phyloP scores from a whole-genome alignment of 352 stramenopile genomes.

The Phytophthora brassicae region DNA sequence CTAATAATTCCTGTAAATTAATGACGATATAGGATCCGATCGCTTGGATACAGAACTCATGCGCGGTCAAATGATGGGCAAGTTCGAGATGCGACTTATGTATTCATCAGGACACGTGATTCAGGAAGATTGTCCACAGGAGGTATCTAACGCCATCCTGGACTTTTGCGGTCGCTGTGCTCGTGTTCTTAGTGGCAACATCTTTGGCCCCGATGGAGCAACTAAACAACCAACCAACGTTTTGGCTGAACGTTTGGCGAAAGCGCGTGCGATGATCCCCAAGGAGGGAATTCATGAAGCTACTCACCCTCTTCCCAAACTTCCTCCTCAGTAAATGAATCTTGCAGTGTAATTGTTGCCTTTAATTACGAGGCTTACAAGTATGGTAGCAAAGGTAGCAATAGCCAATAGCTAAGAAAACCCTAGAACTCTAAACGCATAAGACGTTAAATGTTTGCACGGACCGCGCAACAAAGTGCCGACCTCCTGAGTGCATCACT shows the following conservation, averaged over 20 bases:
- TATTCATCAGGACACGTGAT: conserved; percentile 89
- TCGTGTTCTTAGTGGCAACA: conserved; percentile 35
- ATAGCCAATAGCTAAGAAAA: not conserved
- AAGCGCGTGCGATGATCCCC: conserved; percentile 64
- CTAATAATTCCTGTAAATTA: not conserved
- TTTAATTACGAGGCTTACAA: conserved; percentile 20
- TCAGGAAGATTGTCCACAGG: conserved; percentile 84
- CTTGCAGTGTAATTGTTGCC: conserved; percentile 27
- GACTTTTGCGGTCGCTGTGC: conserved; percentile 67
- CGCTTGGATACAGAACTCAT: conserved; percentile 87
- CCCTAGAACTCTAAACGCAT: conserved; percentile 31
- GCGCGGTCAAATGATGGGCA: conserved; percentile 90
- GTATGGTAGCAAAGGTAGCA: conserved; percentile 19
- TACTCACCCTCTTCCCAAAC: conserved; percentile 10
- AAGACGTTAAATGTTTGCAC: conserved; percentile 38
- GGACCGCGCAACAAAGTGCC: conserved; percentile 52
- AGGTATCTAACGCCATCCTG: conserved; percentile 63
- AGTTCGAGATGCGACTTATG: conserved; percentile 87
- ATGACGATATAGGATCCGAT: conserved; percentile 50
- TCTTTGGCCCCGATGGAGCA: conserved; percentile 35
- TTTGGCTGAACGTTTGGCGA: conserved; percentile 55
- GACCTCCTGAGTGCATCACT: conserved; percentile 30
- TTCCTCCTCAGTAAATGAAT: conserved; percentile 15
- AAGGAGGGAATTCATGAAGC: conserved; percentile 28
- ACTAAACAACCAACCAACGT: conserved; percentile 34